Percentiles rank a stretch among this genome's conserved stretches.
These are phyloP conservation scores for Coemansia sp. DNA, from an alignment of 192 early-diverging fungal species.

Conservation along the genomic window DNA sequence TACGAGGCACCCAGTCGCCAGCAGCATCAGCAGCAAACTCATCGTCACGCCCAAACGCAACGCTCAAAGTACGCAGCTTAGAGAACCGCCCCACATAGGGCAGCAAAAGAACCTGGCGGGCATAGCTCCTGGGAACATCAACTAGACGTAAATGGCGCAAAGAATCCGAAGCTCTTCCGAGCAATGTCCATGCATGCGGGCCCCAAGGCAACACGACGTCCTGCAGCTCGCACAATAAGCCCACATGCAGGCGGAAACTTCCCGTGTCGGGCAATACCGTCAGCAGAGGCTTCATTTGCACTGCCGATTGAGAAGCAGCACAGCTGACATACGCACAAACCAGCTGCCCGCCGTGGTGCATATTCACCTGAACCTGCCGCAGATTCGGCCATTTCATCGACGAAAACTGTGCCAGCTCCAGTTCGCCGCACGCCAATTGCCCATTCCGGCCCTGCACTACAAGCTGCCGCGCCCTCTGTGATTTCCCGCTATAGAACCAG, in stretches of 20 bases:
- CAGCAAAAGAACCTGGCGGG: conserved; percentile 11
- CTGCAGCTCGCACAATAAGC: neutral
- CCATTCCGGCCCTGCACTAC: neutral
- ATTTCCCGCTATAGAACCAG: neutral
- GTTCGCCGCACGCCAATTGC: neutral
- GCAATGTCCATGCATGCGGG: neutral
- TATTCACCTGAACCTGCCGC: neutral
- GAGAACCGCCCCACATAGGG: neutral
- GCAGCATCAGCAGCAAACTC: neutral
- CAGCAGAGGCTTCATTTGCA: no score
- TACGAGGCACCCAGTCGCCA: neutral
- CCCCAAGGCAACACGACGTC: neutral
- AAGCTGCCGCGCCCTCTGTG: conserved; percentile 7
- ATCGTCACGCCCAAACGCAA: conserved; percentile 2
- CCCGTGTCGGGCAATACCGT: no score
- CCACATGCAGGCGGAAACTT: neutral
- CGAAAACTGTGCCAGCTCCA: neutral
- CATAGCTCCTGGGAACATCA: conserved; percentile 1
- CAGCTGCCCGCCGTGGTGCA: no score
- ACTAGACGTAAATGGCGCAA: conserved; percentile 5
- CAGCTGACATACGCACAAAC: no score
- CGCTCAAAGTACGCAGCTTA: neutral
- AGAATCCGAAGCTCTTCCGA: neutral
- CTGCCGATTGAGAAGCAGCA: no score
- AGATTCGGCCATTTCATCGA: neutral